Percentiles rank a stretch among this genome's conserved stretches.
These are phyloP conservation scores for Skeletonema tropicum DNA, from an alignment of 108 stramenopile genomes.

Conservation along the genomic window DNA sequence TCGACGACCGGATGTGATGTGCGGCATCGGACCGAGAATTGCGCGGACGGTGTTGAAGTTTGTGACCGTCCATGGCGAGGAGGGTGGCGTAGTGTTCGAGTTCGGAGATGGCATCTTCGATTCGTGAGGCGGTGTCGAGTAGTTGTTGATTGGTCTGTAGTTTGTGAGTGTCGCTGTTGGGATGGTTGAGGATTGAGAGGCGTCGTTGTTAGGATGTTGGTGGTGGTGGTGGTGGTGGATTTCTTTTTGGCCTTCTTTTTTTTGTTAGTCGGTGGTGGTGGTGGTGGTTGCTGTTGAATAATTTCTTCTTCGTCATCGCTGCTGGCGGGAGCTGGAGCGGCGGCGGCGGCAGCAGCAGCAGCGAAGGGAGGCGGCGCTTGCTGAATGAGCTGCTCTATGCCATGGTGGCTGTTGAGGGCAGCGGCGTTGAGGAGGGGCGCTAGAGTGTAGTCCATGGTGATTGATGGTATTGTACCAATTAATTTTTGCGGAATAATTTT, in stretches of 20 bases:
- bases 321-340: background rate
- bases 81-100: background rate
- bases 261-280: too few relatives aligned
- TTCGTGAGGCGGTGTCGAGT: conserved; percentile 12
- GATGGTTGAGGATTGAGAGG: background rate
- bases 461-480: too few relatives aligned
- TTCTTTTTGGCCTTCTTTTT: background rate
- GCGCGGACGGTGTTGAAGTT: background rate
- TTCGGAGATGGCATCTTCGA: conserved; percentile 11
- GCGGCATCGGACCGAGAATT: background rate
- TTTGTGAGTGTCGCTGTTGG: background rate
- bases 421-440: background rate
- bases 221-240: background rate
- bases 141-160: conserved; percentile 6
- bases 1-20: background rate
- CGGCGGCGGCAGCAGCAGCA: too few relatives aligned
- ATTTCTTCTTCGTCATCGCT: background rate
- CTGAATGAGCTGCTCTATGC: background rate
- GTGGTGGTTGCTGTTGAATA: too few relatives aligned
- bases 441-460: background rate
- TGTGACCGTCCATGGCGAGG: background rate
- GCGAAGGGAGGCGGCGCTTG: background rate
- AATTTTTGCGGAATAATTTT: too few relatives aligned
- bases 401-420: background rate
- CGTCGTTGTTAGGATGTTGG: too few relatives aligned